These are phyloP conservation scores for Hanseniaspora singularis DNA, from an alignment of 805 yeast species.

Conservation along the genomic window DNA sequence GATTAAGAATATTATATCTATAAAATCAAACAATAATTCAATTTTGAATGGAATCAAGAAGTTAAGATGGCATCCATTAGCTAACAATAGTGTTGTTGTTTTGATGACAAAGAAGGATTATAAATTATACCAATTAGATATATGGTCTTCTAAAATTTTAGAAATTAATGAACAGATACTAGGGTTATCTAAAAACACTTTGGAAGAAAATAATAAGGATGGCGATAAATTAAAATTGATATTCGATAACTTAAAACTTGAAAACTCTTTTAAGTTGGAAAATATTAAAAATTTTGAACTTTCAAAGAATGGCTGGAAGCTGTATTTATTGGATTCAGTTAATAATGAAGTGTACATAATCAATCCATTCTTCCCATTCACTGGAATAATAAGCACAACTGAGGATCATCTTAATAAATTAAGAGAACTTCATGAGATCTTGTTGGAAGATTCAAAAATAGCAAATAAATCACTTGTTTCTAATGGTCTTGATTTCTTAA, in stretches of 20 bases:
- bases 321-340: slow-evolving; percentile 42
- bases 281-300: slow-evolving; percentile 23
- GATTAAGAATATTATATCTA: slow-evolving; percentile 14
- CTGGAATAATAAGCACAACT: not conserved
- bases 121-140: slow-evolving; percentile 22
- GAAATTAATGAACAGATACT: not conserved
- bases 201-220: not conserved
- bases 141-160: slow-evolving; percentile 17
- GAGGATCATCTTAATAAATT: not conserved
- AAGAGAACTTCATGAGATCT: not conserved
- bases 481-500: not conserved
- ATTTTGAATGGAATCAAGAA: slow-evolving; percentile 26
- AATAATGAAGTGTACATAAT: slow-evolving; percentile 46
- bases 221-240: not conserved
- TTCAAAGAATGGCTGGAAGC: slow-evolving; percentile 37
- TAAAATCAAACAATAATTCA: not conserved
- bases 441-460: not conserved
- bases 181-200: not conserved
- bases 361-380: slow-evolving; percentile 50
- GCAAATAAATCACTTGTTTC: not conserved
- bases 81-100: slow-evolving; percentile 13
- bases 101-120: slow-evolving; percentile 17
- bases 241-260: not conserved
- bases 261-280: not conserved
- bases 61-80: slow-evolving; percentile 36